Evolutionary conservation across 306 rosid genomes (phyloP).

Genomic region (Purshia tridentata): DNA sequence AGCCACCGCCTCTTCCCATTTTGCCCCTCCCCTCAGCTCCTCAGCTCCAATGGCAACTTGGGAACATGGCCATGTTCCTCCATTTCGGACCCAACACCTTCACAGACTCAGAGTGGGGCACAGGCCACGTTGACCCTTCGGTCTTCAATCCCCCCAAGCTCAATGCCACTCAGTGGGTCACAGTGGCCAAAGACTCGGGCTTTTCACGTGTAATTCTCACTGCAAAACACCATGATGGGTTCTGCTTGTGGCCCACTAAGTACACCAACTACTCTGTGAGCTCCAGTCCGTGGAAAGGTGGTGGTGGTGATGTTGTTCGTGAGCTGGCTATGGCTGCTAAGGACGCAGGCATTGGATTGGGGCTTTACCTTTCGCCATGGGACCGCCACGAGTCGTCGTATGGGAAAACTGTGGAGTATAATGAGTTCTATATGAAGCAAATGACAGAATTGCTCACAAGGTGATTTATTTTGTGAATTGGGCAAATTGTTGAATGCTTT

Average conservation of each 20-base stretch:
- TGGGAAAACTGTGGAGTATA: constrained; percentile 66
- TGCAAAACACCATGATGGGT: constrained; percentile 88
- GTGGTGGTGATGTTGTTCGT: constrained; percentile 73
- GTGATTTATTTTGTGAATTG: constrained; percentile 25
- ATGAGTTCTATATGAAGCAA: constrained; percentile 70
- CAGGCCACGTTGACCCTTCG: constrained; percentile 53
- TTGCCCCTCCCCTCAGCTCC: constrained; percentile 69
- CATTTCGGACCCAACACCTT: constrained; percentile 94
- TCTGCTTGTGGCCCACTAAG: constrained; percentile 86
- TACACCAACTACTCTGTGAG: constrained; percentile 76
- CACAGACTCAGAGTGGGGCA: constrained; percentile 82
- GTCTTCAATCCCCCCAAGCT: constrained; percentile 60
- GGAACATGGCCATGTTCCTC: constrained; percentile 71
- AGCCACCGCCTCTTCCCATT: constrained; percentile 79
- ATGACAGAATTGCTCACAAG: constrained; percentile 90
- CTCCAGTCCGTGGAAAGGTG: constrained; percentile 62
- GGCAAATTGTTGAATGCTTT: background rate
- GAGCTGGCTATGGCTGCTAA: constrained; percentile 69
- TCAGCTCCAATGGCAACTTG: constrained; percentile 86
- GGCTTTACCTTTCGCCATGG: constrained; percentile 92
- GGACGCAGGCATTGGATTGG: constrained; percentile 62
- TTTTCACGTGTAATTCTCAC: constrained; percentile 66
- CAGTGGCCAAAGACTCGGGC: constrained; percentile 66
- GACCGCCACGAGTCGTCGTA: constrained; percentile 70
- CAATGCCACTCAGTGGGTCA: constrained; percentile 79